A percentile compares a stretch with the other conserved stretches of the same genome.
phyloP scores from a whole-genome alignment of 1,284 basidiomycete genomes.

The Earliella scabrosa region DNA sequence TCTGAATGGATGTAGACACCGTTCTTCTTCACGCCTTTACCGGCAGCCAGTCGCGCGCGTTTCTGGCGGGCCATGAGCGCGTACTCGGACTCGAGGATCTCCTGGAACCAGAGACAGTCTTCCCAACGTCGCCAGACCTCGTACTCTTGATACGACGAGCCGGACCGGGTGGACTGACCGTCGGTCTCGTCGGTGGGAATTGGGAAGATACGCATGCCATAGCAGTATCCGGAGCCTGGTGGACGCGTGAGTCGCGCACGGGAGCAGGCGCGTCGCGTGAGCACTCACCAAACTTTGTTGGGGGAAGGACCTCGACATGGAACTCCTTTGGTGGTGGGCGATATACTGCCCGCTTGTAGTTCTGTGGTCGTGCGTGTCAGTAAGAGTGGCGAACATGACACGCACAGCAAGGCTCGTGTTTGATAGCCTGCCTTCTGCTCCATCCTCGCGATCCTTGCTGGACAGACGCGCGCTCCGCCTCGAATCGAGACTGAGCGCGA shows the following conservation, averaged over 20 bases:
- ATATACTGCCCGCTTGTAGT: slow-evolving; percentile 63
- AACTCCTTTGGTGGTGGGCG: slow-evolving; percentile 64
- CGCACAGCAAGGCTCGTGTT: neutral
- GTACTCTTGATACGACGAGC: slow-evolving; percentile 50
- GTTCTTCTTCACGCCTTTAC: slow-evolving; percentile 77
- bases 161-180: slow-evolving; percentile 38
- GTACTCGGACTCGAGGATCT: slow-evolving; percentile 68
- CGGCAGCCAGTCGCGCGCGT: slow-evolving; percentile 61
- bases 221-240: slow-evolving; percentile 56
- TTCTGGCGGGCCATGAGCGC: slow-evolving; percentile 62
- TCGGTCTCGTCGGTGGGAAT: slow-evolving; percentile 32
- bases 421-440: neutral
- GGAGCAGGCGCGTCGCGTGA: slow-evolving; percentile 6
- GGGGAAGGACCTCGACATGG: slow-evolving; percentile 55
- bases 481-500: neutral
- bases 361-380: slow-evolving; percentile 31
- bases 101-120: slow-evolving; percentile 77
- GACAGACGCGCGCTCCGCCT: slow-evolving; percentile 4
- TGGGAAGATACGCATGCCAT: slow-evolving; percentile 65
- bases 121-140: slow-evolving; percentile 81
- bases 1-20: slow-evolving; percentile 70
- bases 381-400: neutral
- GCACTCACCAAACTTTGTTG: slow-evolving; percentile 59
- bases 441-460: neutral
- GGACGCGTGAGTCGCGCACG: neutral